These are phyloP conservation scores for Candida pseudofarinosa DNA, from an alignment of 805 yeast genomes.

Conservation along the genomic window DNA sequence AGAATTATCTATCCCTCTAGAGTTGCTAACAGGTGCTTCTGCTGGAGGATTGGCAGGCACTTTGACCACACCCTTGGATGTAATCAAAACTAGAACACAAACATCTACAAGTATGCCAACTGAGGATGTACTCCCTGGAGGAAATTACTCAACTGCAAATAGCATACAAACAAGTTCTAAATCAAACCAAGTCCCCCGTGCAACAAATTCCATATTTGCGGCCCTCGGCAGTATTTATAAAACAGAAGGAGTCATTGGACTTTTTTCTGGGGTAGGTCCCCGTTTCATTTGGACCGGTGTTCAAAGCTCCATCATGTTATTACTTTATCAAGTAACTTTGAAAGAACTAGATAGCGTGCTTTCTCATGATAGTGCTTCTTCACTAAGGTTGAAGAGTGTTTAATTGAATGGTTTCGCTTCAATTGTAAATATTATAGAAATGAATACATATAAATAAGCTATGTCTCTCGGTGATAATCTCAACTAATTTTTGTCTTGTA, in stretches of 20 bases:
- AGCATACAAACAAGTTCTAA: neutral
- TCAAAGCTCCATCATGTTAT: slow-evolving; percentile 90
- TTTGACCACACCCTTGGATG: slow-evolving; percentile 88
- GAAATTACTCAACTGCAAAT: neutral
- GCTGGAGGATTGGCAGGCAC: slow-evolving; percentile 94
- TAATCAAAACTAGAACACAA: slow-evolving; percentile 87
- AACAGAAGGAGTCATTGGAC: slow-evolving; percentile 72
- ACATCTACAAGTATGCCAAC: slow-evolving; percentile 55
- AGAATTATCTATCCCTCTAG: slow-evolving; percentile 55
- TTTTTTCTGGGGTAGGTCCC: slow-evolving; percentile 95
- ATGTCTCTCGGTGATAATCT: too few relatives aligned
- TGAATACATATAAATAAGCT: neutral
- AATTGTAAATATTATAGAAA: neutral
- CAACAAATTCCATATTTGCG: slow-evolving; percentile 20
- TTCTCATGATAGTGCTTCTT: neutral
- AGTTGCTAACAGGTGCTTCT: slow-evolving; percentile 84
- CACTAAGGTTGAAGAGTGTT: neutral
- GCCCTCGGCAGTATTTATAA: slow-evolving; percentile 47
- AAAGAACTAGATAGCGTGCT: slow-evolving; percentile 40
- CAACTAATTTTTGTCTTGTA: too few relatives aligned
- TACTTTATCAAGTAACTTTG: slow-evolving; percentile 77
- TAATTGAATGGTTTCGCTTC: neutral
- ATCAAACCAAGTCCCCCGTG: neutral
- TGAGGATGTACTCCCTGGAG: neutral
- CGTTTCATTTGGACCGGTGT: slow-evolving; percentile 94